Evolutionary conservation across 495 filamentous ascomycete genomes (phyloP), one percentile per base, ranked within the genome.

Genomic region (Poronia punctata): DNA sequence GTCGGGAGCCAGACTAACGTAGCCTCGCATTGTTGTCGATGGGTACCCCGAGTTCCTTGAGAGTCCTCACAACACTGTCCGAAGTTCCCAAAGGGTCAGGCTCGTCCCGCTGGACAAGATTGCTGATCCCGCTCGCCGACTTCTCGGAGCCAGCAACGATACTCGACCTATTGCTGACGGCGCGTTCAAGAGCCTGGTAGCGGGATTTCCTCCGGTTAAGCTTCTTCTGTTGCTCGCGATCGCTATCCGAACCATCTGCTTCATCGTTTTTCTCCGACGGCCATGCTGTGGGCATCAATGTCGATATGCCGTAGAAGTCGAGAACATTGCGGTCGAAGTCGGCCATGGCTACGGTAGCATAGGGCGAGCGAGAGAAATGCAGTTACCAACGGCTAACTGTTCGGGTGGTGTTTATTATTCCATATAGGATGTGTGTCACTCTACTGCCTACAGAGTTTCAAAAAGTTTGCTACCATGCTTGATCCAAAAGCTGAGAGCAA

Each of bases 241-340:
- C 67, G 42, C 82, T 79, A 26, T 86, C 84, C 0, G 77, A 80
- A 15, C 65, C 68, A 60, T 88, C 83, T 50, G 72, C 77, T 38
- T 63, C 62, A 24, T 79, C 70, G 48, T 89, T 80, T 52, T 88
- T 82, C 52, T 88, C 83, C 14, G 78, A 68, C 0, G 93, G 89
- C 89, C 88, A 97, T 62, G 82, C 69, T n/a, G 78, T 71, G 11
- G 89, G 93, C 56, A 77, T 90, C 23, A 84, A 74, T 12, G 76
- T 83, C 5, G 79, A 71, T 18, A 98, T 75, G 55, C 88, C 85
- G 67, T 97, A 98, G 66, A 95, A 83, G 39, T 85, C 87, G 32
- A 88, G 78, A 29, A 98, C 76, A 11, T 77, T 82, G 18, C 79
- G 70, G 57, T 94, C 80, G 51, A 70, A 67, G 24, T 82, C 83